Conservation (phyloP, 2,329 filamentous ascomycete species). For the Botrytis squamosa region DNA sequence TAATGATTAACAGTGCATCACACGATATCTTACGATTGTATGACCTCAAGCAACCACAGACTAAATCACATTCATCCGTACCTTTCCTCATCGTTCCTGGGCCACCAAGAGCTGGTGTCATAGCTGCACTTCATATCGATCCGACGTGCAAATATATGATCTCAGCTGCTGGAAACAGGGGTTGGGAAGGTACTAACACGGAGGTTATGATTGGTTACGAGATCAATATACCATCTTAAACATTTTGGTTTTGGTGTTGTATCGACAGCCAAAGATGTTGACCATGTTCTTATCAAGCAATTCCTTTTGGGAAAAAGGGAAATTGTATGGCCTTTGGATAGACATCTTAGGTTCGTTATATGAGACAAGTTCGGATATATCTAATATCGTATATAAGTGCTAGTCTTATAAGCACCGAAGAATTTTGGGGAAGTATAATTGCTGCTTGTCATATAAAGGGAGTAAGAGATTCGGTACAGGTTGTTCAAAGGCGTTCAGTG, state of each 20-base stretch:
- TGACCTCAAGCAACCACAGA: conserved; percentile 67
- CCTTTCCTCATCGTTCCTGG: conserved; percentile 97
- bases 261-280: too few relatives aligned
- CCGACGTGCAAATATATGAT: conserved; percentile 88
- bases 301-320: too few relatives aligned
- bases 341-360: not conserved
- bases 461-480: not conserved
- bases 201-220: conserved; percentile 95
- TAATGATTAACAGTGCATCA: conserved; percentile 61
- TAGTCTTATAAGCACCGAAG: not conserved
- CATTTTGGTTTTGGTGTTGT: too few relatives aligned
- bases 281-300: not conserved
- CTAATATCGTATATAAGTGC: not conserved
- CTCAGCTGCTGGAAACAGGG: conserved; percentile 84
- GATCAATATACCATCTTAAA: conserved; percentile 49
- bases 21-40: conserved; percentile 93
- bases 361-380: not conserved
- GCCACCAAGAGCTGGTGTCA: conserved; percentile 77
- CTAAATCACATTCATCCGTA: conserved; percentile 72
- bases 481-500: conserved; percentile 10
- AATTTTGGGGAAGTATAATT: not conserved
- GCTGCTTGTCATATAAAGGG: not conserved
- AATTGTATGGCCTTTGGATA: not conserved
- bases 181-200: conserved; percentile 89
- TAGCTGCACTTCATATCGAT: conserved; percentile 83